phyloP scores from a whole-genome alignment of 2,329 filamentous ascomycete genomes.

The Colletotrichum filicis region DNA sequence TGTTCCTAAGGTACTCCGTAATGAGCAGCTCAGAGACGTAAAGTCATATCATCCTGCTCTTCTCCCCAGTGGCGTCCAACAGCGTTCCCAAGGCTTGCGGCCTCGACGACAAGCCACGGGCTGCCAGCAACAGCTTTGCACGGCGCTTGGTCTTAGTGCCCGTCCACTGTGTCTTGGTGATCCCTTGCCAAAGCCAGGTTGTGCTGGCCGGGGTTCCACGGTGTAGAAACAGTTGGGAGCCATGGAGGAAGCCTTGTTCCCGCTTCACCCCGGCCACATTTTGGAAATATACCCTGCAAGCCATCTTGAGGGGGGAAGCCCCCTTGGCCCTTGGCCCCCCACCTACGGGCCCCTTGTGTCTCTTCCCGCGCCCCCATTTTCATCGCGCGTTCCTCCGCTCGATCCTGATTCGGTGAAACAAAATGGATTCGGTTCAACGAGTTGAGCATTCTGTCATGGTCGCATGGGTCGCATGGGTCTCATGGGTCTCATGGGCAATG shows the following conservation, averaged over 20 bases:
- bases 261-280: not conserved
- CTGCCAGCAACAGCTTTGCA: not conserved
- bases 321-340: not conserved
- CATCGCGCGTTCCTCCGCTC: constrained; percentile 21
- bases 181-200: constrained; percentile 10
- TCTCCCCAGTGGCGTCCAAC: not conserved
- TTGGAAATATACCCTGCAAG: constrained; percentile 13
- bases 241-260: constrained; percentile 4
- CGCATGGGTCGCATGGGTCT: constrained; percentile 13
- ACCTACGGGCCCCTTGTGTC: not conserved
- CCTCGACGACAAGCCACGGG: not conserved
- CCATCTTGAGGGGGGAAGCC: constrained; percentile 4
- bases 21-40: not conserved
- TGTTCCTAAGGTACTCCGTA: not conserved
- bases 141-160: constrained; percentile 18
- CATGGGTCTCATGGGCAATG: not conserved
- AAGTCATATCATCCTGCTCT: not conserved
- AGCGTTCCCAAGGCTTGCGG: not conserved
- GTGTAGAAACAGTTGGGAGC: constrained; percentile 17
- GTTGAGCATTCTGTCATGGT: not conserved
- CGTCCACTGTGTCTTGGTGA: constrained; percentile 14
- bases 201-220: not conserved
- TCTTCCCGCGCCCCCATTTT: constrained; percentile 27
- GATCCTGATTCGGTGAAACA: constrained; percentile 28
- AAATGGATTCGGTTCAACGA: not conserved